These are phyloP conservation scores for Penicillium polonicum DNA, from an alignment of 2,329 filamentous ascomycete species.

Conservation along the genomic window DNA sequence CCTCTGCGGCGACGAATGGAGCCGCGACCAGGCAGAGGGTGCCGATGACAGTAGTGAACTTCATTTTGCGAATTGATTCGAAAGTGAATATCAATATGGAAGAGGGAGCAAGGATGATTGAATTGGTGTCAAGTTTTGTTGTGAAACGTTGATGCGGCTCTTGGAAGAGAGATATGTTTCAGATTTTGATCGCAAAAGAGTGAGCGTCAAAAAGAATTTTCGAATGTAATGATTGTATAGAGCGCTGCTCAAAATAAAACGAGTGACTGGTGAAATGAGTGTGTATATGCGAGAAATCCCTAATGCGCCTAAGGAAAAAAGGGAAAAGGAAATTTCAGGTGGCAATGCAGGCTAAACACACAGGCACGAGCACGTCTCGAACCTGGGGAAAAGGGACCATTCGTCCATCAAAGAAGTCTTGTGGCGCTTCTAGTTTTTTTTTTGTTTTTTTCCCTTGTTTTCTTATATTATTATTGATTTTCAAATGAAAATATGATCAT, in stretches of 20 bases:
- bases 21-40: conserved; percentile 37
- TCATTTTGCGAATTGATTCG: conserved; percentile 32
- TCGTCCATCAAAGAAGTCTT: conserved; percentile 5
- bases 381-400: conserved; percentile 10
- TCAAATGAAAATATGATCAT: background rate
- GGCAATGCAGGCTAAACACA: conserved; percentile 21
- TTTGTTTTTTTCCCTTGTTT: background rate
- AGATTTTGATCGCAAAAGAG: conserved; percentile 24
- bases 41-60: conserved; percentile 34
- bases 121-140: background rate
- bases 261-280: conserved; percentile 19
- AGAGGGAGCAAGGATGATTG: conserved; percentile 1
- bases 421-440: background rate
- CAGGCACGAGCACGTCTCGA: background rate
- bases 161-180: conserved; percentile 7
- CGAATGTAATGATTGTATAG: conserved; percentile 27
- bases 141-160: background rate
- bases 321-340: conserved; percentile 16
- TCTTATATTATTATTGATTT: conserved; percentile 13
- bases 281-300: conserved; percentile 19
- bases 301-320: conserved; percentile 16
- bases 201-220: conserved; percentile 22
- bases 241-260: conserved; percentile 29
- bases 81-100: background rate
- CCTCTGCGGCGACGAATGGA: conserved; percentile 32